phyloP scores from a whole-genome alignment of 2,329 filamentous ascomycete species.

The Albifimbria verrucaria region DNA sequence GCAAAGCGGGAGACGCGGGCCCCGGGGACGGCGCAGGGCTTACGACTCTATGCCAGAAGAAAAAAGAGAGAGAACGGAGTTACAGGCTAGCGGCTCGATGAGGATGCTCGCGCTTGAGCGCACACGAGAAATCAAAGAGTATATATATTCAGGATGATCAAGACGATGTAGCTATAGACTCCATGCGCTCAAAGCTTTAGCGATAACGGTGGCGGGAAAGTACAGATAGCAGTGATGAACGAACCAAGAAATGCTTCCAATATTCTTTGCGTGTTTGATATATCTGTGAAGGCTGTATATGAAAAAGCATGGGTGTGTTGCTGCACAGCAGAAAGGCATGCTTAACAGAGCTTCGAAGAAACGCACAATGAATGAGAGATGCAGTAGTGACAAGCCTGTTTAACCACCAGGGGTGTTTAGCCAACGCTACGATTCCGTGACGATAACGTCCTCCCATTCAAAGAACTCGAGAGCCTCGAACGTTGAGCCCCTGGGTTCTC shows the following conservation, averaged over 20 bases:
- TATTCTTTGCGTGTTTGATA: too few species aligned
- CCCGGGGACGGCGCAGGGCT: too few species aligned
- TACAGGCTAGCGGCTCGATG: too few species aligned
- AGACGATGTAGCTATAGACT: not conserved
- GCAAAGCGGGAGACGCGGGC: too few species aligned
- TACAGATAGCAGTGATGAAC: not conserved
- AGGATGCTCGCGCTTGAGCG: not conserved
- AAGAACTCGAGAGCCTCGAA: conserved; percentile 17
- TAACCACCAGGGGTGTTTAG: not conserved
- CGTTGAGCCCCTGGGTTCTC: conserved; percentile 24
- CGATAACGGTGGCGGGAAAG: not conserved
- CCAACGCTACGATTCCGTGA: conserved; percentile 16
- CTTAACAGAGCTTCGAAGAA: too few species aligned
- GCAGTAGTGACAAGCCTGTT: not conserved
- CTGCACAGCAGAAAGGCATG: too few species aligned
- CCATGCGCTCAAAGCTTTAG: not conserved
- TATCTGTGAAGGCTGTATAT: too few species aligned
- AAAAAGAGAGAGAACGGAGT: too few species aligned
- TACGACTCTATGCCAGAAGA: too few species aligned
- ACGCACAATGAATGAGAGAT: not conserved
- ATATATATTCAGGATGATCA: not conserved
- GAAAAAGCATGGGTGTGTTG: too few species aligned
- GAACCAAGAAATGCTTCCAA: not conserved
- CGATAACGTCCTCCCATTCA: conserved; percentile 20
- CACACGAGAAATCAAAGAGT: not conserved